Percentiles rank a stretch among this genome's conserved stretches.
phyloP scores from a whole-genome alignment of 2,329 filamentous ascomycete species.

The Clarireedia sp. region DNA sequence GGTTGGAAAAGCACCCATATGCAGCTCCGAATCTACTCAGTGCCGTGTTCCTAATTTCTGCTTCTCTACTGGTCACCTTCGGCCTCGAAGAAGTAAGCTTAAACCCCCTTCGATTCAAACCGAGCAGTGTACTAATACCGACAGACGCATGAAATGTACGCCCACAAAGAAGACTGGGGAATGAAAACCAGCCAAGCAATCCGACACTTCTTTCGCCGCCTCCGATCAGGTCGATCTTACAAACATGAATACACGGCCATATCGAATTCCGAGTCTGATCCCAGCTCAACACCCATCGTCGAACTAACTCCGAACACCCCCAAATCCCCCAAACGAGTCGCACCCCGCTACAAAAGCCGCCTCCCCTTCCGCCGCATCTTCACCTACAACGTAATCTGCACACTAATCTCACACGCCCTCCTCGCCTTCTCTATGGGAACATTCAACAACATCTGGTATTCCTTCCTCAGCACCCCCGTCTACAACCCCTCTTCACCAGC shows the following conservation, averaged over 20 bases:
- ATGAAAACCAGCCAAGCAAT: slow-evolving; percentile 20
- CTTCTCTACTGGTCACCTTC: slow-evolving; percentile 30
- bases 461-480: slow-evolving; percentile 54
- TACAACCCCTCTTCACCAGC: slow-evolving; percentile 28
- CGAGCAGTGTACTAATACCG: slow-evolving; percentile 8
- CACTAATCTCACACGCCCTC: slow-evolving; percentile 42
- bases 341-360: slow-evolving; percentile 24
- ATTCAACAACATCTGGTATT: slow-evolving; percentile 53
- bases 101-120: background rate
- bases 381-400: slow-evolving; percentile 37
- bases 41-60: slow-evolving; percentile 28
- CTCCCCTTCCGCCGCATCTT: slow-evolving; percentile 41
- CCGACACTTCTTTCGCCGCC: slow-evolving; percentile 10
- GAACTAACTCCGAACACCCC: slow-evolving; percentile 7
- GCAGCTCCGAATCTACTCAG: slow-evolving; percentile 37
- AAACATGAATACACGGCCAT: slow-evolving; percentile 9
- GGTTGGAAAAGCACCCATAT: slow-evolving; percentile 37
- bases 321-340: slow-evolving; percentile 21
- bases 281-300: background rate
- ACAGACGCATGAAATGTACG: slow-evolving; percentile 32
- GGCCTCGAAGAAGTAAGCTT: slow-evolving; percentile 29
- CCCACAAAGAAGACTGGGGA: slow-evolving; percentile 27
- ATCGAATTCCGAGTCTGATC: slow-evolving; percentile 4
- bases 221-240: slow-evolving; percentile 2
- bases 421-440: slow-evolving; percentile 53